These are phyloP conservation scores for Saccharum spontaneum DNA, from an alignment of 176 grass and related monocot genomes.

Conservation along the genomic window DNA sequence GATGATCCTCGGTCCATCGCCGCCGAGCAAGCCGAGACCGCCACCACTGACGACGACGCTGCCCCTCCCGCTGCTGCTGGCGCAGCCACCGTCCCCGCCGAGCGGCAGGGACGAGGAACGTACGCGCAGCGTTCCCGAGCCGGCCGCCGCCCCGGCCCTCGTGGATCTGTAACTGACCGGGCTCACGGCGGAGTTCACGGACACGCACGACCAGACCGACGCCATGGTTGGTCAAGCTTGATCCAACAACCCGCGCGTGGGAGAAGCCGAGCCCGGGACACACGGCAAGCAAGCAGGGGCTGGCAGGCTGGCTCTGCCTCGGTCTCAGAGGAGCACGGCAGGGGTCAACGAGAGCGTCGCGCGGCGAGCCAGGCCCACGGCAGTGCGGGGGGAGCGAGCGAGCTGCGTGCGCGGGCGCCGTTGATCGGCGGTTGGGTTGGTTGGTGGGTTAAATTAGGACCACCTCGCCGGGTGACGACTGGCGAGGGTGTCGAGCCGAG, in stretches of 20 bases:
- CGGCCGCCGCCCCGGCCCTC: constrained; percentile 30
- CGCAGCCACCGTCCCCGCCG: background rate
- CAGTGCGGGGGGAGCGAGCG: background rate
- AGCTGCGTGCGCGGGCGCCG: background rate
- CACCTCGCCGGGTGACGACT: background rate
- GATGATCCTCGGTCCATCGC: constrained; percentile 16
- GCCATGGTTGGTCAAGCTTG: constrained; percentile 33
- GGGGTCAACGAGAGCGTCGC: constrained; percentile 2
- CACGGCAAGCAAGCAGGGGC: background rate
- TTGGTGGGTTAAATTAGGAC: constrained; percentile 45
- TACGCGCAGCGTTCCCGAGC: constrained; percentile 22
- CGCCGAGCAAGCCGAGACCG: background rate
- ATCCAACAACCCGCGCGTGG: constrained; percentile 6
- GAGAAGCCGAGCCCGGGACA: background rate
- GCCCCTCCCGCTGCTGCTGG: constrained; percentile 35
- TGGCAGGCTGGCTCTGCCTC: background rate
- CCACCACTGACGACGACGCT: background rate
- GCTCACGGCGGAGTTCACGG: constrained; percentile 27
- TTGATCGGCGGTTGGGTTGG: constrained; percentile 19
- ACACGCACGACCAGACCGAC: constrained; percentile 37
- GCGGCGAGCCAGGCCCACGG: constrained; percentile 25
- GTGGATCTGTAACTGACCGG: constrained; percentile 45
- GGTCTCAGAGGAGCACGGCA: constrained; percentile 29
- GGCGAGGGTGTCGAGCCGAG: background rate
- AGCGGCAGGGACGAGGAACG: background rate